These are phyloP conservation scores for Amylostereum areolatum DNA, from an alignment of 1,284 basidiomycete genomes.

Conservation along the genomic window DNA sequence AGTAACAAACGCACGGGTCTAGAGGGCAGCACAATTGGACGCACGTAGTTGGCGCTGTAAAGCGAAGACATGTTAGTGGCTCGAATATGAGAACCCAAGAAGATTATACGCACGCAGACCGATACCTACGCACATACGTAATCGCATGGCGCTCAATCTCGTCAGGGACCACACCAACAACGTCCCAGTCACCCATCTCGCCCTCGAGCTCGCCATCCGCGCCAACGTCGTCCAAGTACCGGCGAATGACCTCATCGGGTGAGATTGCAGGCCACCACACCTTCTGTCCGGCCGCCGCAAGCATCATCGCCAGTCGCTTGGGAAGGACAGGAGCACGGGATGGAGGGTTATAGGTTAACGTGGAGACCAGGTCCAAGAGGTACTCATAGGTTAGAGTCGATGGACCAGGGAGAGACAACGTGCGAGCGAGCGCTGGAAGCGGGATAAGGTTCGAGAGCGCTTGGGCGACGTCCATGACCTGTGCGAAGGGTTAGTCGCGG, in stretches of 20 bases:
- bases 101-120: constrained; percentile 60
- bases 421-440: constrained; percentile 56
- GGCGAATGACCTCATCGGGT: constrained; percentile 87
- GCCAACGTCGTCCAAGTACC: constrained; percentile 82
- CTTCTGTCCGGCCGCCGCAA: constrained; percentile 66
- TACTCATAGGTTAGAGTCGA: constrained; percentile 83
- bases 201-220: constrained; percentile 21
- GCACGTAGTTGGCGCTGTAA: constrained; percentile 17
- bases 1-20: constrained; percentile 1
- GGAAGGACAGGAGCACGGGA: constrained; percentile 73
- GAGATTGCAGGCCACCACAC: constrained; percentile 93
- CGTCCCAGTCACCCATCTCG: constrained; percentile 51
- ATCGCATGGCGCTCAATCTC: constrained; percentile 89
- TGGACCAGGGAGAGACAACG: constrained; percentile 85
- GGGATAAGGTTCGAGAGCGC: constrained; percentile 80
- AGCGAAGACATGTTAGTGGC: neutral
- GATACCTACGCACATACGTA: constrained; percentile 86
- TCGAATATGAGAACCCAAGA: neutral
- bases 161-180: constrained; percentile 67
- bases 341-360: constrained; percentile 73
- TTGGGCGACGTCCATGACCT: constrained; percentile 93
- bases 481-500: constrained; percentile 5
- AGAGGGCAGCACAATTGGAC: constrained; percentile 18
- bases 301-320: constrained; percentile 61
- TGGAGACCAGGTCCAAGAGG: constrained; percentile 76